Evolutionary conservation across 352 stramenopile genomes (phyloP).

Genomic region (Pythium phragmiticola): DNA sequence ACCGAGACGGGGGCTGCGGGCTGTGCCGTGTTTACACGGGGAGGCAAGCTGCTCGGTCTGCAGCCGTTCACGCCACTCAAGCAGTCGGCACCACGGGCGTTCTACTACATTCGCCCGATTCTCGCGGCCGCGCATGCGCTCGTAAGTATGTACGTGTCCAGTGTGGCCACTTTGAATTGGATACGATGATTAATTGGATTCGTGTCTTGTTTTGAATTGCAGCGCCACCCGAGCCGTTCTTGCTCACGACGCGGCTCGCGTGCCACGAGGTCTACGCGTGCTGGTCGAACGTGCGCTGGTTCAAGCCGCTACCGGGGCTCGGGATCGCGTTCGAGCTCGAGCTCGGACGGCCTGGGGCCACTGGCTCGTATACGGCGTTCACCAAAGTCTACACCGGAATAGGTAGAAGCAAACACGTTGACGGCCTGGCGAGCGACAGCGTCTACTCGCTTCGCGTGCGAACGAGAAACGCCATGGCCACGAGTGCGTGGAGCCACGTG

Average conservation of each 20-base stretch:
- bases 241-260: slow-evolving; percentile 49
- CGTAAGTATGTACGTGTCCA: slow-evolving; percentile 56
- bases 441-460: slow-evolving; percentile 60
- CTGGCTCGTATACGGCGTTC: slow-evolving; percentile 36
- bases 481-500: slow-evolving; percentile 50
- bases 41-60: slow-evolving; percentile 56
- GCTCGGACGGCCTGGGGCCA: slow-evolving; percentile 34
- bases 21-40: slow-evolving; percentile 52
- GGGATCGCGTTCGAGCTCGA: slow-evolving; percentile 56
- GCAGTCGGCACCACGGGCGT: slow-evolving; percentile 33
- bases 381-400: slow-evolving; percentile 38
- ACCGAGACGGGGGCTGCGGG: slow-evolving; percentile 43
- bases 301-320: slow-evolving; percentile 38
- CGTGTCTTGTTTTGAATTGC: background rate
- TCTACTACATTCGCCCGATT: slow-evolving; percentile 58
- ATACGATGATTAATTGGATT: background rate
- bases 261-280: slow-evolving; percentile 48
- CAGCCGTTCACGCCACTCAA: slow-evolving; percentile 42
- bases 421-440: slow-evolving; percentile 29
- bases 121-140: slow-evolving; percentile 38
- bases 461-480: slow-evolving; percentile 44
- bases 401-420: slow-evolving; percentile 36
- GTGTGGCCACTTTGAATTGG: no score
- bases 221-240: slow-evolving; percentile 57
- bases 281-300: slow-evolving; percentile 55